Base-by-base conservation (phyloP, 345 rosid genomes). In the Ceriops decandra region DNA sequence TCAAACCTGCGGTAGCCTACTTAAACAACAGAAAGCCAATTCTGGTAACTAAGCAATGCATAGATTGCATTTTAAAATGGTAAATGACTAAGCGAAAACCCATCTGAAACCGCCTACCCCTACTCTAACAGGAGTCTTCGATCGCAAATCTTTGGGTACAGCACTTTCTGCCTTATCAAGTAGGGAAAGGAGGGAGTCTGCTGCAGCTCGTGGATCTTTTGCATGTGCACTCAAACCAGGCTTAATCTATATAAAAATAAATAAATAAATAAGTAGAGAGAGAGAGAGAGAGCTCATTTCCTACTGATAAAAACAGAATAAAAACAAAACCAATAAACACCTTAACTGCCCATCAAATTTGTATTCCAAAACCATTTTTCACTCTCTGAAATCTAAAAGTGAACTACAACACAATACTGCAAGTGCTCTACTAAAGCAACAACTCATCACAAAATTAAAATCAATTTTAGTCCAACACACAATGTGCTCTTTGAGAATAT, bases 1-100 rank as follows among this genome's bases (percentile, higher is more conserved):
- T 87, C 80, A 91, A 80, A 24, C 96, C 96, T 57, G 97, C 96
- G 38, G 97, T 91, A 58, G 97, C 97, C 97, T 91, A 68, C 63
- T 65, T 0, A 51, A 54, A 24, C 27, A 53, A 22, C 52, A 53
- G 36, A 38, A 67, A 64, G 36, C 20, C 72, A 56, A 66, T 46
- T 49, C 71, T 32, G 64, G 68, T 52, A 69, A 58, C 46, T 35
- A 31, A 67, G 56, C 61, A 26, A 20, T 30, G 27, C 52, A 63
- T 9, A 19, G 15, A 27, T 42, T 11, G 49, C 19, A 42, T 42
- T 42, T 42, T 42, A 15, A 42, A 42, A 13, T 13, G 15, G 49
- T 13, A 42, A 42, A 13, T 15, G 49, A 15, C 49, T 11, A 13
- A 0, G 1, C 5, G 53, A 3, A 30, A 52, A 61, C 64, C 60